Base-by-base conservation (phyloP, 2,329 filamentous ascomycete species). In the Penicillium glabrum region DNA sequence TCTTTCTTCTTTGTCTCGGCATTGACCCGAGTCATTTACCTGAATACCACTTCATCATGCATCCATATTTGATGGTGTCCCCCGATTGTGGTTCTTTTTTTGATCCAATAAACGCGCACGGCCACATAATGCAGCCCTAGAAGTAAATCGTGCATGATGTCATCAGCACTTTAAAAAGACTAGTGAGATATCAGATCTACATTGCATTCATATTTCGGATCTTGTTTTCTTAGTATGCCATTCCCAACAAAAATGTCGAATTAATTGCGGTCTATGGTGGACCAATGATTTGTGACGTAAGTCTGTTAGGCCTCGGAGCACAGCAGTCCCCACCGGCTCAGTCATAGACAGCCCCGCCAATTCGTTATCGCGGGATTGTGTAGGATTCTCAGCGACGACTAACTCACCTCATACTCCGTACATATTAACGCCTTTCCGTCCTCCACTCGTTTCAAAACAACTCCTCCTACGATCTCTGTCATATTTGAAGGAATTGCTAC, bases 281-380 rank as follows among this genome's bases (percentile, higher is more conserved):
- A 23, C 27, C 37, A 44, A 51, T 33, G 31, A 21, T 39, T 43
- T 51, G 63, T 66, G 63, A 66, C 63, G 63, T 66, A 64, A 55
- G 19, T 48, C 35, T 24, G 14, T 26, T 26, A 50, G 33, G 53
- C 43, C 35, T 61, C 64, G 64, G 64, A 65, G 64, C 59, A 66
- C 63, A 57, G 59, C 54, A 61, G 64, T 67, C 63, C 64, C 64
- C 64, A 65, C 62, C 61, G 53, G 53, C 53, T 60, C 53, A 57
- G 50, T 64, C 61, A 53, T 51, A 48, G 53, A 54, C 51, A 56
- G 51, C 64, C 64, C 64, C 63, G 60, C 64, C 61, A 61, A 57
- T 54, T 44, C 41, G 57, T 58, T 61, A 60, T 60, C 60, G 52
- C 54, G 50, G 53, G 43, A 53, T 46, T 51, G 29, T 37, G 19